A percentile compares a stretch with the other conserved stretches of the same genome.
Evolutionary conservation across 2,329 filamentous ascomycete species (phyloP).

Genomic region (Venturiaceae sp.): DNA sequence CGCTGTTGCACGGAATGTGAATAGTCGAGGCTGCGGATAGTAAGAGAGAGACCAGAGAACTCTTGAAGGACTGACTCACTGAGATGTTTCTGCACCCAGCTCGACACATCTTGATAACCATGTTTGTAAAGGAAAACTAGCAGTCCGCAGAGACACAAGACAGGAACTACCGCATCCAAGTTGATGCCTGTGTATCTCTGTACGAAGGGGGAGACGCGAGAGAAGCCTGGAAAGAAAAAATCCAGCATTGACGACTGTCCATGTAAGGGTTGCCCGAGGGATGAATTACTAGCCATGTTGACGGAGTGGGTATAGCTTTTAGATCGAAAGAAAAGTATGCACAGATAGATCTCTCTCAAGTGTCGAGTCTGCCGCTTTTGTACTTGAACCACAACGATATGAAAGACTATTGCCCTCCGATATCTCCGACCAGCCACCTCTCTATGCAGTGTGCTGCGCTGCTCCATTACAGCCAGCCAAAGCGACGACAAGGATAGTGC

Average conservation of each 20-base stretch:
- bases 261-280: background rate
- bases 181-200: background rate
- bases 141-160: background rate
- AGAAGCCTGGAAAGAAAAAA: slow-evolving; percentile 1
- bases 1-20: background rate
- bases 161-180: background rate
- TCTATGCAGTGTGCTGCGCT: too few species aligned
- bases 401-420: too few species aligned
- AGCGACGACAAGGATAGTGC: too few species aligned
- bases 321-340: too few species aligned
- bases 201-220: background rate
- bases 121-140: background rate
- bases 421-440: too few species aligned
- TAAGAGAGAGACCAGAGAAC: background rate
- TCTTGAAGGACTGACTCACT: background rate
- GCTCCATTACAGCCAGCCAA: too few species aligned
- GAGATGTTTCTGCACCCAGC: background rate
- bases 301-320: too few species aligned
- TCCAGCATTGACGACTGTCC: background rate
- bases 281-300: too few species aligned
- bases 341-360: too few species aligned
- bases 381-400: too few species aligned
- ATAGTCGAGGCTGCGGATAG: background rate
- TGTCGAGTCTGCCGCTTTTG: too few species aligned
- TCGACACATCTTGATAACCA: background rate